Base-by-base conservation (phyloP, 2,329 filamentous ascomycete species). In the Fusarium tjaetaba region DNA sequence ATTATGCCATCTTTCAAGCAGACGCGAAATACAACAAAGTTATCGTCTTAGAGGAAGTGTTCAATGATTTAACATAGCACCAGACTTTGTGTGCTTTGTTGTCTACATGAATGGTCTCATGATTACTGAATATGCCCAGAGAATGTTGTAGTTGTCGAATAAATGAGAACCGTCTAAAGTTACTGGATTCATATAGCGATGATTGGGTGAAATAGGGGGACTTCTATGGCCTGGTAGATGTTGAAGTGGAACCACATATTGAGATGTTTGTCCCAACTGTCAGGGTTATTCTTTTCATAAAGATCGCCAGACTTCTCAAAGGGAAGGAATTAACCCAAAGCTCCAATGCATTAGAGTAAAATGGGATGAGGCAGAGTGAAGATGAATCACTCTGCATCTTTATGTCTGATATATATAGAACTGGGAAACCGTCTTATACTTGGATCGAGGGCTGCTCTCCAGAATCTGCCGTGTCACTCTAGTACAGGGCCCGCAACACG, bases 221-320 rank as follows among this genome's bases (percentile, higher is more conserved):
- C 32, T 34, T 34, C 32, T 5, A 34, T 34, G 4, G 14, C 14
- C 32, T 34, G 32, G 16, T 24, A 24, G 6, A 26, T 20, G 48
- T 26, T 13, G 38, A 41, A 42, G 9, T 16, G 14, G 41, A n/a
- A 0, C 41, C 41, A 2, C 22, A 0, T 2, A 42, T 11, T 1
- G 9, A 16, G 10, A 24, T 11, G n/a, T 11, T 11, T 10, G 2
- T 4, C 5, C 41, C 1, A 42, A 2, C 41, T 11, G n/a, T 1
- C 4, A 9, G 14, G 41, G 2, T 42, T 24, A 15, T n/a, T 42
- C 41, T 24, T 7, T 20, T 42, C 0, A 0, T 0, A 42, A 11
- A 42, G 8, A 11, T 24, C 14, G 0, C 9, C 22, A 11, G n/a
- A 42, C n/a, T 42, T 16, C 41, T 42, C 41, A 2, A 11, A 11